Conservation (phyloP, 495 filamentous ascomycete species). For the Penicillium flavigenum region DNA sequence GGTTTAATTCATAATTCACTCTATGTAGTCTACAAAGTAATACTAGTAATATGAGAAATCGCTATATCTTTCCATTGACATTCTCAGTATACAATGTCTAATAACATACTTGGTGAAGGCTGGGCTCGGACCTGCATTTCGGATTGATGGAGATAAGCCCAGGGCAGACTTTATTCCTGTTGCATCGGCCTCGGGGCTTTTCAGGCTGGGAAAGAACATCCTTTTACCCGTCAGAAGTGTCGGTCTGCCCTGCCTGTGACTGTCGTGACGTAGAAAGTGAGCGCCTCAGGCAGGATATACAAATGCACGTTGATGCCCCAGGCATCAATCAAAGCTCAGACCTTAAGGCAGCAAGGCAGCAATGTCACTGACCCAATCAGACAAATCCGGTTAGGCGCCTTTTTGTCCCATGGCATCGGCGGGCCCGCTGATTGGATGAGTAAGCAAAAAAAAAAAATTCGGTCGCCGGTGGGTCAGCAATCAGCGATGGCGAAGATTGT, state of each 20-base stretch:
- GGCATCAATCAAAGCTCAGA: neutral
- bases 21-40: neutral
- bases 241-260: neutral
- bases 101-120: neutral
- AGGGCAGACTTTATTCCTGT: neutral
- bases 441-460: conserved; percentile 20
- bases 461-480: conserved; percentile 15
- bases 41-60: neutral
- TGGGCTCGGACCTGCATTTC: neutral
- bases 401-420: conserved; percentile 1
- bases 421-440: conserved; percentile 11
- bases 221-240: conserved; percentile 4
- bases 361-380: conserved; percentile 3
- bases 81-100: neutral
- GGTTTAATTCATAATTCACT: neutral
- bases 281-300: neutral
- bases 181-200: neutral
- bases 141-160: neutral
- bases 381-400: neutral
- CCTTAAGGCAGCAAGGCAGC: neutral
- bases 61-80: neutral
- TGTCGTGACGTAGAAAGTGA: neutral
- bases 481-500: conserved; percentile 10
- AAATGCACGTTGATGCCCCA: neutral
- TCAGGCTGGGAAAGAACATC: neutral